phyloP scores from a whole-genome alignment of 1,139 yeast species.

The Magnusiomyces suaveolens region DNA sequence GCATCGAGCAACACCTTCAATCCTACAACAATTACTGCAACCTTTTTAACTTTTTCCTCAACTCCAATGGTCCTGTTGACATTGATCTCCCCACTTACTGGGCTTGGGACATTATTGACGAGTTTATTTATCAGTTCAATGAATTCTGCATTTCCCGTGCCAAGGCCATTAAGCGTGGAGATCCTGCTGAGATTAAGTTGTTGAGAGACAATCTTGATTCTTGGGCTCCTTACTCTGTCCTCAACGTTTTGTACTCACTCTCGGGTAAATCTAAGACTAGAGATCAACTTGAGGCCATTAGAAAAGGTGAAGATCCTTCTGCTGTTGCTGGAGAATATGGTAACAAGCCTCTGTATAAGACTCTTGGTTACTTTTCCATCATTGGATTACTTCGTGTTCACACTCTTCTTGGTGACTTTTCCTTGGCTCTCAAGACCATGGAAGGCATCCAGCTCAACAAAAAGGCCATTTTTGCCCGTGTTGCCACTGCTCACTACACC shows the following conservation, averaged over 20 bases:
- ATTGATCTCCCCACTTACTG: conserved; percentile 41
- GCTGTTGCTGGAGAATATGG: conserved; percentile 40
- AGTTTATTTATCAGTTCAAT: conserved; percentile 43
- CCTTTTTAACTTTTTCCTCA: conserved; percentile 38
- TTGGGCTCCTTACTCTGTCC: conserved; percentile 41
- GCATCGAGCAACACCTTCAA: conserved; percentile 38
- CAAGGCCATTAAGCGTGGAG: conserved; percentile 31
- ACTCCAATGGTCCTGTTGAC: conserved; percentile 36
- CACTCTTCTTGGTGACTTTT: conserved; percentile 41
- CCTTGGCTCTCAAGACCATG: conserved; percentile 41
- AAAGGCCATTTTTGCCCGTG: conserved; percentile 38
- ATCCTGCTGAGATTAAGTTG: conserved; percentile 31
- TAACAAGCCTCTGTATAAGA: conserved; percentile 36
- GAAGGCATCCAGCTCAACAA: conserved; percentile 40
- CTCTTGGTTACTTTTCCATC: conserved; percentile 41
- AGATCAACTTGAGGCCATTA: conserved; percentile 36
- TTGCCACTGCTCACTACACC: conserved; percentile 42
- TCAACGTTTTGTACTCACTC: conserved; percentile 41
- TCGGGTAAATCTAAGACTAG: conserved; percentile 38
- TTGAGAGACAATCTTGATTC: conserved; percentile 35
- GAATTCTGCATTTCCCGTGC: conserved; percentile 37
- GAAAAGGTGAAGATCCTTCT: conserved; percentile 29
- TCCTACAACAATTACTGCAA: conserved; percentile 43
- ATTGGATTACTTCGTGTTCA: conserved; percentile 43
- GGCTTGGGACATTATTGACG: conserved; percentile 46